Evolutionary conservation across 83 land plant genomes (phyloP).

Genomic region (Picea mariana): DNA sequence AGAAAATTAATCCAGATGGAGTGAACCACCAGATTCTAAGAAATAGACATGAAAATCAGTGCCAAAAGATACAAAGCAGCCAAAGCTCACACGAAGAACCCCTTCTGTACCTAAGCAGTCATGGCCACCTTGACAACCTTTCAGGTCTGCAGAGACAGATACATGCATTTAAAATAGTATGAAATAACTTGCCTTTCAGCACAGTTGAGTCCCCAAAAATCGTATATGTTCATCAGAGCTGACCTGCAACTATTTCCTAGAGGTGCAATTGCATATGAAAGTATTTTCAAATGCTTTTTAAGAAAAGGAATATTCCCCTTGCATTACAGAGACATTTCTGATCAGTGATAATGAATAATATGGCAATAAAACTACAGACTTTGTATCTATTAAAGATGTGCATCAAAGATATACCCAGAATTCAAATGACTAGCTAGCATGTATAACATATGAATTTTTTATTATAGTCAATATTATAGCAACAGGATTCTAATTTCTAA

Average conservation of each 20-base stretch:
- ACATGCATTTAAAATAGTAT: not conserved
- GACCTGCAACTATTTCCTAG: constrained; percentile 7
- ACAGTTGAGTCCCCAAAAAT: constrained; percentile 14
- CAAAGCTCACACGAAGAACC: constrained; percentile 50
- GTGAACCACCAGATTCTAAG: not conserved
- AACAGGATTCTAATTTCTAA: too few species aligned
- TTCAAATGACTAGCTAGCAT: not conserved
- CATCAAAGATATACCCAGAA: not conserved
- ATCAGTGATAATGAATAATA: not conserved
- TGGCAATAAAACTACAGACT: not conserved
- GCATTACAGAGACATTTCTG: not conserved
- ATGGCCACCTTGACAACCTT: constrained; percentile 48
- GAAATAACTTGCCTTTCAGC: not conserved
- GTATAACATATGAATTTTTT: not conserved
- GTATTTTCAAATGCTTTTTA: not conserved
- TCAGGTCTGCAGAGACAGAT: constrained; percentile 36
- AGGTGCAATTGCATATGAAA: not conserved
- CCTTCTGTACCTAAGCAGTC: constrained; percentile 51
- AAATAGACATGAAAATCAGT: not conserved
- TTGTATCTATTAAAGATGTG: not conserved
- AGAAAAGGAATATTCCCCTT: not conserved
- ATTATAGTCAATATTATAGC: too few species aligned
- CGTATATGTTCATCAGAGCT: not conserved
- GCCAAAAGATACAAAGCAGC: constrained; percentile 42
- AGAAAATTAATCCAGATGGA: not conserved